Conservation (phyloP, 2,329 filamentous ascomycete genomes). For the Cladosporium oxysporum region DNA sequence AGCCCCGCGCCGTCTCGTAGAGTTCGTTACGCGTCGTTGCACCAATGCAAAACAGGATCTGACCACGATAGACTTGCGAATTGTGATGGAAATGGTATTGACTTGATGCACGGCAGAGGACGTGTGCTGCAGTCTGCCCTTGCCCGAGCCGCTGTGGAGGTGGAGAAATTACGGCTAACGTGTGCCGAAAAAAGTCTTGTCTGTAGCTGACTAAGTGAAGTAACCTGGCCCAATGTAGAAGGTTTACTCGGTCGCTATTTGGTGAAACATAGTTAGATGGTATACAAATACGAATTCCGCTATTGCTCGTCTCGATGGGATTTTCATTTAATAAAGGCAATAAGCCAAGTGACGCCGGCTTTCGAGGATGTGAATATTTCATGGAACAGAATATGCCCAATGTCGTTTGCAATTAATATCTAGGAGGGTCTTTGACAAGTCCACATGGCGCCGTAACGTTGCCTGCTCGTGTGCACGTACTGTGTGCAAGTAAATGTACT, state of each 20-base stretch:
- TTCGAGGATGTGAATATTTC: no score
- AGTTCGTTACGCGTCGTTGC: not conserved
- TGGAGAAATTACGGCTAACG: slow-evolving; percentile 5
- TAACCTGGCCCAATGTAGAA: not conserved
- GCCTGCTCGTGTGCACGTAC: no score
- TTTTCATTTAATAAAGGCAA: not conserved
- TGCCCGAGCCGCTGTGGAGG: slow-evolving; percentile 9
- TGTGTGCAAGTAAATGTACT: not conserved
- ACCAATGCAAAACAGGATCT: not conserved
- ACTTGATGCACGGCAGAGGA: not conserved
- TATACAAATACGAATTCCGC: not conserved
- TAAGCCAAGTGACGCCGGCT: no score
- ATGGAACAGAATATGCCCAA: no score
- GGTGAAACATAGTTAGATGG: not conserved
- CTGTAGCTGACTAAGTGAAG: not conserved
- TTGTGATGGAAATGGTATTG: not conserved
- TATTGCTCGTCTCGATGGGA: not conserved
- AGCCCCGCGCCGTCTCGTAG: not conserved
- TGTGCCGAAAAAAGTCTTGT: slow-evolving; percentile 7
- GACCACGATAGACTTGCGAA: not conserved
- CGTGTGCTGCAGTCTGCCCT: not conserved
- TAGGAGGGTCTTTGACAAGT: no score
- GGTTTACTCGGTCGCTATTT: not conserved
- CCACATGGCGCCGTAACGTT: no score
- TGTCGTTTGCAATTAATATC: no score